These are phyloP conservation scores for Chrysosporium keratinophilum DNA, from an alignment of 2,329 filamentous ascomycete genomes.

Conservation along the genomic window DNA sequence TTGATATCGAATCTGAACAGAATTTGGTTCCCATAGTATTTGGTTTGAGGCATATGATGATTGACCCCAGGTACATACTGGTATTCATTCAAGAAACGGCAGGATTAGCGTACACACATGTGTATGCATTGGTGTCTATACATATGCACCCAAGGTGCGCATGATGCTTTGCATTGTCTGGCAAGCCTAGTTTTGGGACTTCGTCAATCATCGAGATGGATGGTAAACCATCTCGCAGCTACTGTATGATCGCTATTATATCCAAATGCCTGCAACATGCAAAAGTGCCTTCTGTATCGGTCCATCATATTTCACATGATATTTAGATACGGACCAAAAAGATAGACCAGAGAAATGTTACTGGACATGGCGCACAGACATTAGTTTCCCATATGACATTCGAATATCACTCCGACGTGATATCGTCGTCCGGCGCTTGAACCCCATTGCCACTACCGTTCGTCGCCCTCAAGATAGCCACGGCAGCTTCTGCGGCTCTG, in stretches of 20 bases:
- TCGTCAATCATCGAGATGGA: no score
- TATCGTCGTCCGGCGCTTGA: background rate
- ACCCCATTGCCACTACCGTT: background rate
- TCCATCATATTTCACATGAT: background rate
- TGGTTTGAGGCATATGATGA: no score
- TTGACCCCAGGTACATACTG: no score
- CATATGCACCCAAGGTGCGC: background rate
- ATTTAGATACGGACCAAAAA: slow-evolving; percentile 3
- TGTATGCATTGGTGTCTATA: slow-evolving; percentile 5
- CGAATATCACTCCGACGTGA: background rate
- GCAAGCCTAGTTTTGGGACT: background rate
- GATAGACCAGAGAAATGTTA: background rate
- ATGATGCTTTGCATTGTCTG: background rate
- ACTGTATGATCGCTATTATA: background rate
- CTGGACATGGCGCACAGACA: background rate
- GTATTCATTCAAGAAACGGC: background rate
- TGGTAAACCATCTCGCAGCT: background rate
- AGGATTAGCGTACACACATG: background rate
- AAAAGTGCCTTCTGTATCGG: background rate
- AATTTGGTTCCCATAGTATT: no score
- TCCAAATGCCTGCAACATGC: background rate
- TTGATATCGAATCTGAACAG: no score
- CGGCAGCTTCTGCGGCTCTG: slow-evolving; percentile 46
- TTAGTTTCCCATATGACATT: background rate
- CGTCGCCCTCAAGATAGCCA: slow-evolving; percentile 24